Evolutionary conservation across 2,329 filamentous ascomycete genomes (phyloP).

Genomic region (Purpureocillium lavendulum): DNA sequence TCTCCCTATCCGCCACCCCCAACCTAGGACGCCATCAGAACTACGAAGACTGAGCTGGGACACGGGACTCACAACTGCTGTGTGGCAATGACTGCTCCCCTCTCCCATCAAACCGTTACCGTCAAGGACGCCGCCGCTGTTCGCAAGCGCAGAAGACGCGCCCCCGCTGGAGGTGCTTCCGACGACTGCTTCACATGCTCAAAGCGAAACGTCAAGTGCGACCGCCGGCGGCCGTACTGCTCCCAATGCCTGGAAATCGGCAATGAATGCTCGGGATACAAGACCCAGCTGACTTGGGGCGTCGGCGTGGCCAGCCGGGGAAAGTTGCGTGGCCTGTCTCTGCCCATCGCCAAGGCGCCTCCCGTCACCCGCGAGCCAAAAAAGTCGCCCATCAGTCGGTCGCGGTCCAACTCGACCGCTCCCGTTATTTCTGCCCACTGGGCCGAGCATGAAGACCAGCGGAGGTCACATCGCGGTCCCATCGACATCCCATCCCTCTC

Average conservation of each 20-base stretch:
- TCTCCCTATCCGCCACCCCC: too few species aligned
- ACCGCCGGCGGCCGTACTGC: constrained; percentile 88
- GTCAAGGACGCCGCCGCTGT: constrained; percentile 43
- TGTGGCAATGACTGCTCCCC: constrained; percentile 39
- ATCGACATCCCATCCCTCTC: constrained; percentile 26
- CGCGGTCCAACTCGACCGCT: constrained; percentile 36
- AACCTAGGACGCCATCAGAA: too few species aligned
- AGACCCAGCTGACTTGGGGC: constrained; percentile 93
- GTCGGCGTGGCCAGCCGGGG: constrained; percentile 92
- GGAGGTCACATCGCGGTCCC: constrained; percentile 19
- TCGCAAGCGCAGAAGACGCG: constrained; percentile 75
- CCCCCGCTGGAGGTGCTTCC: constrained; percentile 77
- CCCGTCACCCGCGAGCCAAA: constrained; percentile 43
- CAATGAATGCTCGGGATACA: constrained; percentile 91
- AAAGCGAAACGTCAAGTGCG: constrained; percentile 77
- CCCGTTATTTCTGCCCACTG: constrained; percentile 19
- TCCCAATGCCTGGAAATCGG: constrained; percentile 87
- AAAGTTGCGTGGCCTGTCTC: constrained; percentile 81
- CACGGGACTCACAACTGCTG: background rate
- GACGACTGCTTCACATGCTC: constrained; percentile 94
- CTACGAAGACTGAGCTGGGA: background rate
- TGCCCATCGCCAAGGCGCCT: constrained; percentile 57
- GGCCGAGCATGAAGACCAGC: constrained; percentile 23
- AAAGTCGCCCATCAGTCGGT: constrained; percentile 33
- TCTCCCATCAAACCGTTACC: constrained; percentile 32